Conservation (phyloP, 2,329 filamentous ascomycete genomes). For the Xylaria sp. region DNA sequence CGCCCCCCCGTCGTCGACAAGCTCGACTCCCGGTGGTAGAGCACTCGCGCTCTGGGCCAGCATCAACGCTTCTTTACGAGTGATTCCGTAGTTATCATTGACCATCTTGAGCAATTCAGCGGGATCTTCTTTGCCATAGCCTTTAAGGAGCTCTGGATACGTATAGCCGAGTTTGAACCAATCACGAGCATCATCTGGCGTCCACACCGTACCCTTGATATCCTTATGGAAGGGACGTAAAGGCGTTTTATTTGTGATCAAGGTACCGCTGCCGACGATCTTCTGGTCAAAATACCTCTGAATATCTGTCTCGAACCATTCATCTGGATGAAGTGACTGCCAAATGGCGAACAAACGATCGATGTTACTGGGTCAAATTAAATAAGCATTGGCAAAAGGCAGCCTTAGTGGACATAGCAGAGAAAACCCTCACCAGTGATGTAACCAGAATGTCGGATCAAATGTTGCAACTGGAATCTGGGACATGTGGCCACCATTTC, state of each 20-base stretch:
- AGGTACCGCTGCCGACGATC: slow-evolving; percentile 21
- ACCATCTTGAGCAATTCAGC: slow-evolving; percentile 18
- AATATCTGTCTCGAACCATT: slow-evolving; percentile 26
- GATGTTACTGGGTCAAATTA: slow-evolving; percentile 16
- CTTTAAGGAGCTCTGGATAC: slow-evolving; percentile 26
- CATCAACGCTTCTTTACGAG: slow-evolving; percentile 16
- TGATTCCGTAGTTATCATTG: slow-evolving; percentile 24
- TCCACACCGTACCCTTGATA: slow-evolving; percentile 20
- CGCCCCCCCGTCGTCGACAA: slow-evolving; percentile 1
- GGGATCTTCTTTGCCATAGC: slow-evolving; percentile 13
- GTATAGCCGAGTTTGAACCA: slow-evolving; percentile 27
- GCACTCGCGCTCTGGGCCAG: slow-evolving; percentile 8
- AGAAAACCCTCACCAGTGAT: slow-evolving; percentile 55
- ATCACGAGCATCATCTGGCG: slow-evolving; percentile 15
- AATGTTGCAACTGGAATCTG: slow-evolving; percentile 63
- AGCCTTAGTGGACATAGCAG: not conserved
- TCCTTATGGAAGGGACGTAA: slow-evolving; percentile 27
- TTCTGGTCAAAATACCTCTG: slow-evolving; percentile 28
- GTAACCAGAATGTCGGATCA: slow-evolving; percentile 68
- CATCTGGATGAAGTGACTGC: slow-evolving; percentile 23
- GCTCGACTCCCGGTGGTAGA: slow-evolving; percentile 12
- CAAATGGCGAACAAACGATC: slow-evolving; percentile 28
- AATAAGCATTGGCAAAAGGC: not conserved
- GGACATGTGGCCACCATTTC: slow-evolving; percentile 57
- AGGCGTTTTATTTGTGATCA: slow-evolving; percentile 28